phyloP scores from a whole-genome alignment of 768 basidiomycete genomes.

The Dendrothele bispora region DNA sequence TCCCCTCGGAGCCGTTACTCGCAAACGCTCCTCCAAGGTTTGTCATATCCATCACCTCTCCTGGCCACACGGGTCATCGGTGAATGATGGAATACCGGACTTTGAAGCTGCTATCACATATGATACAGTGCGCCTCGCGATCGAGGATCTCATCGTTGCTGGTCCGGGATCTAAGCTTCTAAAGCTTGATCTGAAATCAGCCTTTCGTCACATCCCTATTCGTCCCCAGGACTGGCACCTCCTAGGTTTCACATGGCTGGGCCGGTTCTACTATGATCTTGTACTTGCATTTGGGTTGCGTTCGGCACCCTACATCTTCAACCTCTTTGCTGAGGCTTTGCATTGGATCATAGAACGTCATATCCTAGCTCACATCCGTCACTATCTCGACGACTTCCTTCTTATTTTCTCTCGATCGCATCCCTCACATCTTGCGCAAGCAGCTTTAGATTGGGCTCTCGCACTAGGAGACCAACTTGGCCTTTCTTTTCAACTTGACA shows the following conservation, averaged over 20 bases:
- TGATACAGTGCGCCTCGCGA: too few species aligned
- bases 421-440: neutral
- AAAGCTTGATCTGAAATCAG: too few species aligned
- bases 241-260: too few species aligned
- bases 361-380: neutral
- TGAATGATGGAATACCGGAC: constrained; percentile 7
- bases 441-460: neutral
- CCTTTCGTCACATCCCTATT: too few species aligned
- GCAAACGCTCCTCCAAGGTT: neutral
- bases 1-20: neutral
- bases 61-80: constrained; percentile 5
- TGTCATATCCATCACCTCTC: constrained; percentile 7
- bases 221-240: too few species aligned
- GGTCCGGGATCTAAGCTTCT: too few species aligned
- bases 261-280: too few species aligned
- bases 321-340: too few species aligned
- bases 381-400: neutral
- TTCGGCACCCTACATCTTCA: too few species aligned
- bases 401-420: neutral
- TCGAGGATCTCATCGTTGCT: too few species aligned
- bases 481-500: constrained; percentile 13
- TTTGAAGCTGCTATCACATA: too few species aligned
- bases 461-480: constrained; percentile 12
- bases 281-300: too few species aligned
- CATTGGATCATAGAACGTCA: neutral